Evolutionary conservation across 495 filamentous ascomycete genomes (phyloP).

Genomic region (Aspergillus panamensis): DNA sequence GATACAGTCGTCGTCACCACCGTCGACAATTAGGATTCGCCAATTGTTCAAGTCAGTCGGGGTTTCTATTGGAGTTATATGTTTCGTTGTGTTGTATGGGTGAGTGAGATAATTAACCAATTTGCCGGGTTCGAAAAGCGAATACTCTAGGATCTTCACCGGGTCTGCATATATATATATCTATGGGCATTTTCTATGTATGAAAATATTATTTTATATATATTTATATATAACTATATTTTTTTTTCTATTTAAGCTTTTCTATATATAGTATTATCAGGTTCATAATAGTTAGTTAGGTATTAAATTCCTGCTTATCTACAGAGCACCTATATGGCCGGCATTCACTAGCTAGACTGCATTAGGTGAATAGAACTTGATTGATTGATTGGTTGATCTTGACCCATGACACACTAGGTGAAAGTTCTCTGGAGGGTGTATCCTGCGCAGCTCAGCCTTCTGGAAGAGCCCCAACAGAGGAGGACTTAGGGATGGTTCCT

Average conservation of each 20-base stretch:
- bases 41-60: slow-evolving; percentile 47
- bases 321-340: no score
- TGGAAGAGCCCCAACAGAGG: no score
- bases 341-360: no score
- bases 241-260: no score
- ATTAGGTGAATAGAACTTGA: no score
- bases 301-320: no score
- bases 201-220: no score
- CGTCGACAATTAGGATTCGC: slow-evolving; percentile 48
- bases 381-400: slow-evolving; percentile 17
- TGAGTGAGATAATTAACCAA: slow-evolving; percentile 52
- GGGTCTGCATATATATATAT: not conserved
- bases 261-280: no score
- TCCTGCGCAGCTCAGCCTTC: not conserved
- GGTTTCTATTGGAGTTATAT: slow-evolving; percentile 41
- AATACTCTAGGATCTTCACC: slow-evolving; percentile 53
- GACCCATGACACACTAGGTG: slow-evolving; percentile 32
- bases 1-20: slow-evolving; percentile 38
- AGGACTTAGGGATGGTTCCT: slow-evolving; percentile 1
- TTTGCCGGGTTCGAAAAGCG: slow-evolving; percentile 53
- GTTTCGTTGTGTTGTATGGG: slow-evolving; percentile 47
- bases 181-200: no score
- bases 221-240: no score
- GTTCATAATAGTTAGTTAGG: no score
- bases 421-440: slow-evolving; percentile 1